Evolutionary conservation across 164 flowering plant species (phyloP), one percentile per base, ranked within the genome.

Genomic region (Saururus chinensis): DNA sequence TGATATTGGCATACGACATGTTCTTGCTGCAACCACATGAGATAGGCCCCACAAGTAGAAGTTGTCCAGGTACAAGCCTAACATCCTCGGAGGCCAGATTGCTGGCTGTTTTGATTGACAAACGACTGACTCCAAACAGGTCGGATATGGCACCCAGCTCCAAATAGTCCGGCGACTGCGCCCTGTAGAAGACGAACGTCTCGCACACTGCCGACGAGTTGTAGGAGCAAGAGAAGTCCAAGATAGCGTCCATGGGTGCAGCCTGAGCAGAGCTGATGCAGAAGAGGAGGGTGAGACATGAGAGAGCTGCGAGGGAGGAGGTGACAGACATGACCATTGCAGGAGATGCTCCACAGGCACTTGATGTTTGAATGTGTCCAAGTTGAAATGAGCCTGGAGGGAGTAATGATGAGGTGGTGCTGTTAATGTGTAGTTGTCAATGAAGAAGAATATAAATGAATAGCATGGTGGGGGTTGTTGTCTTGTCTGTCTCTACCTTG

Each of bases 1-100:
- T 76, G 59, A 78, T 70, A 30, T 80, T 85, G 61, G 87, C 76
- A 59, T 66, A 79, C 26, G 55, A 87, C 21, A 58, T 62, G 59
- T 71, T 75, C 6, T 75, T 74, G 9, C 71, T 78, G 78, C 90
- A 84, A 49, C 81, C 73, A 66, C 90, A 87, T 37, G 57, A 25
- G 35, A 83, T 26, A 19, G 90, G 87, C 22, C 37, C 37, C 37
- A 87, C 67, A 7, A 87, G 76, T 58, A 87, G 60, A 25, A 80
- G 73, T 66, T 84, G 90, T 62, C 72, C 69, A 12, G 78, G 80
- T 53, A 68, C 10, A 23, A 87, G 71, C 22, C 16, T 59, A 37
- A 19, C 60, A 26, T 80, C 74, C 58, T 77, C 83, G 1, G 82
- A 73, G 23, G 8, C 63, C n/a, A 84, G 65, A 55, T 76, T 78